Evolutionary conservation across 495 filamentous ascomycete genomes (phyloP).

Genomic region (Cryomyces minteri): DNA sequence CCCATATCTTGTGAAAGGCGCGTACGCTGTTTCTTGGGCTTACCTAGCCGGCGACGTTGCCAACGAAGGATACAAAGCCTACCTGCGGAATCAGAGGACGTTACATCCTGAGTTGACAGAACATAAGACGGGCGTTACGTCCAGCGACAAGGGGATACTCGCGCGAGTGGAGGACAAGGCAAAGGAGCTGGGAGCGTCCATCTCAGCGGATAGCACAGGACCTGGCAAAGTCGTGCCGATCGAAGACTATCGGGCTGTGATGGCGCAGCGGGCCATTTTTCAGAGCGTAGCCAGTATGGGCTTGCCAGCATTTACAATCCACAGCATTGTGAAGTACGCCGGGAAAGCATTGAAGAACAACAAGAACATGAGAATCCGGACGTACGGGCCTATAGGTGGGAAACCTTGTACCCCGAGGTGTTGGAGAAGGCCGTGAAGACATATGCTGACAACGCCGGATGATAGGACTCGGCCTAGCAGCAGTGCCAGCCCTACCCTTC

Average conservation of each 20-base stretch:
- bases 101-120: slow-evolving; percentile 23
- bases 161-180: neutral
- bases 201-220: slow-evolving; percentile 2
- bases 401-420: slow-evolving; percentile 3
- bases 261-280: slow-evolving; percentile 80
- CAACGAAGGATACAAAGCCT: slow-evolving; percentile 92
- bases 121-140: slow-evolving; percentile 2
- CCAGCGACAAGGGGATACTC: neutral
- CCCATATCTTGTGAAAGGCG: slow-evolving; percentile 56
- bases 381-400: slow-evolving; percentile 70
- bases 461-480: slow-evolving; percentile 47
- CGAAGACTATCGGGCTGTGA: slow-evolving; percentile 80
- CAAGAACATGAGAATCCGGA: slow-evolving; percentile 55
- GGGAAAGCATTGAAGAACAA: slow-evolving; percentile 60
- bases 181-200: slow-evolving; percentile 1
- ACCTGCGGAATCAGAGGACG: slow-evolving; percentile 53
- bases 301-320: slow-evolving; percentile 86
- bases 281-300: slow-evolving; percentile 87
- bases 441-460: neutral
- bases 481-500: slow-evolving; percentile 76
- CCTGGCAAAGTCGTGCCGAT: slow-evolving; percentile 47
- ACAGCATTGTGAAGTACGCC: slow-evolving; percentile 74
- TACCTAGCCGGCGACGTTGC: slow-evolving; percentile 82
- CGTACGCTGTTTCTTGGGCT: slow-evolving; percentile 83
- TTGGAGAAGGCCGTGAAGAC: slow-evolving; percentile 19